A percentile compares a stretch with the other conserved stretches of the same genome.
phyloP scores from a whole-genome alignment of 2,329 filamentous ascomycete species.

The Hirsutella rhossiliensis region DNA sequence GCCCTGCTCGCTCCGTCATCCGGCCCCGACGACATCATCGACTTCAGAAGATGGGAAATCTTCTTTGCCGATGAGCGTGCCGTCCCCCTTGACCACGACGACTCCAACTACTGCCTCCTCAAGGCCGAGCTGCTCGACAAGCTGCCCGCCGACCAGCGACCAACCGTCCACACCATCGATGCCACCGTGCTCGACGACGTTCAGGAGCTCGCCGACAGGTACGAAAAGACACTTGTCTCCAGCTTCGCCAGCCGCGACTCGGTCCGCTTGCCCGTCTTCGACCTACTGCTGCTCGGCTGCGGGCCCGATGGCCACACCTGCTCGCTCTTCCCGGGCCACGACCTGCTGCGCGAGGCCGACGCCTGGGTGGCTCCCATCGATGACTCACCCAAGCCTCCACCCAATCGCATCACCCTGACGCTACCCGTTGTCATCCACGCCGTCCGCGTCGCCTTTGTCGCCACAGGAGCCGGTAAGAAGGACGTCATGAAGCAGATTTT shows the following conservation, averaged over 20 bases:
- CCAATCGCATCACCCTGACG: conserved; percentile 81
- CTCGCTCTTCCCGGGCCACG: conserved; percentile 86
- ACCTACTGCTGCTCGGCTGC: conserved; percentile 84
- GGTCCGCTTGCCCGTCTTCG: conserved; percentile 89
- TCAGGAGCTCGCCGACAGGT: conserved; percentile 86
- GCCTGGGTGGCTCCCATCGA: conserved; percentile 90
- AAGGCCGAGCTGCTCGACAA: conserved; percentile 83
- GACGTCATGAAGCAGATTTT: conserved; percentile 89
- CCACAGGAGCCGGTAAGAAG: conserved; percentile 81
- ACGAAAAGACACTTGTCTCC: conserved; percentile 76
- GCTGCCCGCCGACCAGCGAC: conserved; percentile 56
- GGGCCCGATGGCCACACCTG: conserved; percentile 96
- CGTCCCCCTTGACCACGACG: conserved; percentile 79
- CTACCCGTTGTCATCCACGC: conserved; percentile 84
- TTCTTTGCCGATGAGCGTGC: conserved; percentile 98
- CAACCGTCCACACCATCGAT: conserved; percentile 72
- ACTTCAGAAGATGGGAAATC: conserved; percentile 88
- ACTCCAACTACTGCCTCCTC: conserved; percentile 87
- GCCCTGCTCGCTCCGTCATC: conserved; percentile 54
- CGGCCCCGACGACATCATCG: conserved; percentile 47
- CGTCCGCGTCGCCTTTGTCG: conserved; percentile 79
- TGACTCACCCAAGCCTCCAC: conserved; percentile 90
- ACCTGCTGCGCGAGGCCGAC: conserved; percentile 70
- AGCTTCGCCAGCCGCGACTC: conserved; percentile 87
- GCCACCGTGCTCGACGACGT: conserved; percentile 52